Conservation (phyloP, 345 rosid species). For the Turnera subulata region DNA sequence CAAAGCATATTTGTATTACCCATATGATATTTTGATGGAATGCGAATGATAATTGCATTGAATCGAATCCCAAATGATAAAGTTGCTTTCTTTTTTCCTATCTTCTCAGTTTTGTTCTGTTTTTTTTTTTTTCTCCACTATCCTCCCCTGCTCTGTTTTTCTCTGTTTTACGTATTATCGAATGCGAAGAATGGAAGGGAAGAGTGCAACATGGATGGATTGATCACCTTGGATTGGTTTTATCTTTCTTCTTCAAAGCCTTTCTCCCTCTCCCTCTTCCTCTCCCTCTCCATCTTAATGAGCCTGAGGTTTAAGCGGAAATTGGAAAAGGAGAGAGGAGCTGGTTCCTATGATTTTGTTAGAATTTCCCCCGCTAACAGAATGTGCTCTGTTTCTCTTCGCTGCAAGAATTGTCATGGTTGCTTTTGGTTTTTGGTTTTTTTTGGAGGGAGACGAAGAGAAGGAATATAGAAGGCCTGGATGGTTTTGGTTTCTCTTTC, state of each 20-base stretch:
- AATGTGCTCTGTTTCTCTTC: conserved; percentile 3
- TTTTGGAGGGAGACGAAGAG: not conserved
- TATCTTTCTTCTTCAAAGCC: not conserved
- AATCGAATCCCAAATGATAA: no score
- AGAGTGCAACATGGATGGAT: conserved; percentile 3
- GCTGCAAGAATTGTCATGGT: not conserved
- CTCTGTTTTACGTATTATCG: not conserved
- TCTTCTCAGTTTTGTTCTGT: no score
- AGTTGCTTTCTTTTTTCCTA: not conserved
- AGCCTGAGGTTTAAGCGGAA: not conserved
- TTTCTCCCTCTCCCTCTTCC: conserved; percentile 1
- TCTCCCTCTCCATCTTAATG: not conserved
- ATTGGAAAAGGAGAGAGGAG: conserved; percentile 4
- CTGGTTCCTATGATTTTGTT: not conserved
- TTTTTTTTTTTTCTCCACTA: not conserved
- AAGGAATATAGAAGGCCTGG: not conserved
- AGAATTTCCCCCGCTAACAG: not conserved
- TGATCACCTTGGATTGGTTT: not conserved
- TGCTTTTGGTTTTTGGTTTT: not conserved
- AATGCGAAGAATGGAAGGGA: not conserved
- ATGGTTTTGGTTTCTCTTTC: conserved; percentile 17
- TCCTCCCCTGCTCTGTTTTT: not conserved
- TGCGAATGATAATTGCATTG: conserved; percentile 30
- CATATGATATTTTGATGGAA: conserved; percentile 8
- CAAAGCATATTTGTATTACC: not conserved